These are phyloP conservation scores for Rubus parviflorus DNA, from an alignment of 306 rosid species.

Conservation along the genomic window DNA sequence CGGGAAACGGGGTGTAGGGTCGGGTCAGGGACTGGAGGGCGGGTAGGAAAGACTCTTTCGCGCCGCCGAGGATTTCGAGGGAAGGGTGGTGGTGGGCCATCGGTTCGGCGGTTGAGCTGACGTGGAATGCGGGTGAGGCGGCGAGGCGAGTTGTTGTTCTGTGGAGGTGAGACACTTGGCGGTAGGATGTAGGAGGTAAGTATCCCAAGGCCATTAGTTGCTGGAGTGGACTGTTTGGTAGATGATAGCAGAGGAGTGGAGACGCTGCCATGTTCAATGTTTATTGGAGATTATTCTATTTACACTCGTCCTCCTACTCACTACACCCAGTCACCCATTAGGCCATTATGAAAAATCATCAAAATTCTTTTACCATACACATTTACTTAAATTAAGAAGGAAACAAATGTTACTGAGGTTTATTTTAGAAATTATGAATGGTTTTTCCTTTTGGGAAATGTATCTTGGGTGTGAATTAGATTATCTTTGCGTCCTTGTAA, in stretches of 20 bases:
- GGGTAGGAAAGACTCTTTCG: conserved; percentile 49
- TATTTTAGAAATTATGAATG: too few relatives aligned
- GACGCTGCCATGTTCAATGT: too few relatives aligned
- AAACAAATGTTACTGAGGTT: too few relatives aligned
- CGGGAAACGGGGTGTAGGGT: conserved; percentile 58
- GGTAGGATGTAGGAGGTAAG: conserved; percentile 3
- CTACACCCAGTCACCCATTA: too few relatives aligned
- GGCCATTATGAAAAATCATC: too few relatives aligned
- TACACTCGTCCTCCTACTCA: too few relatives aligned
- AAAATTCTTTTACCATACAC: too few relatives aligned
- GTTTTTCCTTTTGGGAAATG: too few relatives aligned
- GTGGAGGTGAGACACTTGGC: not conserved
- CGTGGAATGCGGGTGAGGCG: not conserved
- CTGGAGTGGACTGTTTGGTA: not conserved
- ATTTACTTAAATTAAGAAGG: too few relatives aligned
- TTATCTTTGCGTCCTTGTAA: too few relatives aligned
- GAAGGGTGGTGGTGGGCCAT: conserved; percentile 54
- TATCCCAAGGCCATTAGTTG: conserved; percentile 36
- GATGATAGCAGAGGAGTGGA: not conserved
- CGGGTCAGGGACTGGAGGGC: conserved; percentile 36
- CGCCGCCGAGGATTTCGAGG: conserved; percentile 66
- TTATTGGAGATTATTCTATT: too few relatives aligned
- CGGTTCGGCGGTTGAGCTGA: conserved; percentile 21
- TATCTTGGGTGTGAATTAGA: too few relatives aligned
- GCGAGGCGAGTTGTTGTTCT: not conserved